Conservation (phyloP, 1,139 yeast genomes). For the Candida pseudocylindracea region DNA sequence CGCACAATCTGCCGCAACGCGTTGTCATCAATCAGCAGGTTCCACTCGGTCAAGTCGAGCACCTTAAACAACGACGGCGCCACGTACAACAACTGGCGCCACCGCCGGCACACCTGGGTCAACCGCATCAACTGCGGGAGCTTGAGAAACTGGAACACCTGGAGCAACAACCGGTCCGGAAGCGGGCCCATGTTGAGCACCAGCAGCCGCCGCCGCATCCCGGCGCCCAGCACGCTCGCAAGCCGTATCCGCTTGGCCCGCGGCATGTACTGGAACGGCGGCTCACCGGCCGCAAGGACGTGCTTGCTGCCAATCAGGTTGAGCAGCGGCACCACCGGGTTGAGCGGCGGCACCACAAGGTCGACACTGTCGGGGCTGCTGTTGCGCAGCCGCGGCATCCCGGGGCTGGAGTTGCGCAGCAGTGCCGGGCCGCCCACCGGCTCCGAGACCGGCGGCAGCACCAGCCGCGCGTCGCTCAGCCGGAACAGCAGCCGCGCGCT, state of each 20-base stretch:
- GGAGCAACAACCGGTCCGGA: slow-evolving; percentile 31
- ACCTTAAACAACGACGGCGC: slow-evolving; percentile 25
- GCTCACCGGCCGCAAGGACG: slow-evolving; percentile 2
- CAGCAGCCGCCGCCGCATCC: slow-evolving; percentile 33
- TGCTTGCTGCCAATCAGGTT: slow-evolving; percentile 8
- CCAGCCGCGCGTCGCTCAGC: no score
- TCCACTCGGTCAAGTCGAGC: slow-evolving; percentile 38
- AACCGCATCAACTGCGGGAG: slow-evolving; percentile 35
- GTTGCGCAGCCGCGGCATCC: neutral
- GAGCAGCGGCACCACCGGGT: slow-evolving; percentile 13
- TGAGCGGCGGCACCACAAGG: slow-evolving; percentile 12
- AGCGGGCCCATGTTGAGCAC: slow-evolving; percentile 28
- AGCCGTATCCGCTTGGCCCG: slow-evolving; percentile 28
- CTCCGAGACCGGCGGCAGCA: no score
- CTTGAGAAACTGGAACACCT: slow-evolving; percentile 26
- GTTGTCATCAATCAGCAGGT: slow-evolving; percentile 33
- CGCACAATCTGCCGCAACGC: slow-evolving; percentile 35
- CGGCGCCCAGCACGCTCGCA: slow-evolving; percentile 9
- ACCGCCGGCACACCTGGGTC: slow-evolving; percentile 31
- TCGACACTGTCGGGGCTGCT: slow-evolving; percentile 1
- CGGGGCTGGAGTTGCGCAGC: no score
- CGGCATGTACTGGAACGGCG: slow-evolving; percentile 23
- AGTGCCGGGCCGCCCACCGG: no score
- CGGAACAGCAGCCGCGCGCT: no score
- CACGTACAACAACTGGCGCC: slow-evolving; percentile 43